Evolutionary conservation across 352 stramenopile species (phyloP).

Genomic region (Globisporangium spinosum): DNA sequence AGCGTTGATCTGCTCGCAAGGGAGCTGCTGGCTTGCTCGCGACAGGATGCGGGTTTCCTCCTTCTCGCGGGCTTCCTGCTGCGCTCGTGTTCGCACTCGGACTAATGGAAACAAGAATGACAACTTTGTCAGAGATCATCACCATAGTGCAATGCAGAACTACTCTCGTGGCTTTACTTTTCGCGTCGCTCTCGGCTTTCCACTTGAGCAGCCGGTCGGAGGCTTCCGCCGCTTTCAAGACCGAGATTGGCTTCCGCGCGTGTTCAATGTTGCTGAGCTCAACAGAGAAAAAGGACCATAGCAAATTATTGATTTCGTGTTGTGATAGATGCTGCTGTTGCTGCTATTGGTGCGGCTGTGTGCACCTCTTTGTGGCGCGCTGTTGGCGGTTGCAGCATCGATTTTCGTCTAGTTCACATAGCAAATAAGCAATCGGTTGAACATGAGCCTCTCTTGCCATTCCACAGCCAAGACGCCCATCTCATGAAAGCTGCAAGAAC

Average conservation of each 20-base stretch:
- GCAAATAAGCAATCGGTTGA: neutral
- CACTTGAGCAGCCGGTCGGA: conserved; percentile 11
- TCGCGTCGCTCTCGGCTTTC: conserved; percentile 12
- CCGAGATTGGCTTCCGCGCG: neutral
- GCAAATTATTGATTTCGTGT: neutral
- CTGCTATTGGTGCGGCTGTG: neutral
- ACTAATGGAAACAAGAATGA: conserved; percentile 4
- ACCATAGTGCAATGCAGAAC: neutral
- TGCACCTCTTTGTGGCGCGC: neutral
- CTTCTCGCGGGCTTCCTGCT: conserved; percentile 19
- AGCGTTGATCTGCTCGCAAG: conserved; percentile 18
- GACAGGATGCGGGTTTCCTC: conserved; percentile 27
- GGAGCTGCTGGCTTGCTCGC: conserved; percentile 18
- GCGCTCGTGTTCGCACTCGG: conserved; percentile 19
- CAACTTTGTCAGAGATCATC: neutral
- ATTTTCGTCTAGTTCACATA: conserved; percentile 11
- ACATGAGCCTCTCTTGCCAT: neutral
- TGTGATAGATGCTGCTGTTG: neutral
- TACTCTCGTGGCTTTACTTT: neutral
- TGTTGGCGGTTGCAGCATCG: conserved; percentile 6
- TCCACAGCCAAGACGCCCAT: neutral
- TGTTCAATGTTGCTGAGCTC: neutral
- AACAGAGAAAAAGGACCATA: neutral
- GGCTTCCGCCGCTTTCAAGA: neutral
- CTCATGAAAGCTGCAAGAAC: too few species aligned